Conservation (phyloP, 140 eudicot genomes). For the Cichorium intybus region DNA sequence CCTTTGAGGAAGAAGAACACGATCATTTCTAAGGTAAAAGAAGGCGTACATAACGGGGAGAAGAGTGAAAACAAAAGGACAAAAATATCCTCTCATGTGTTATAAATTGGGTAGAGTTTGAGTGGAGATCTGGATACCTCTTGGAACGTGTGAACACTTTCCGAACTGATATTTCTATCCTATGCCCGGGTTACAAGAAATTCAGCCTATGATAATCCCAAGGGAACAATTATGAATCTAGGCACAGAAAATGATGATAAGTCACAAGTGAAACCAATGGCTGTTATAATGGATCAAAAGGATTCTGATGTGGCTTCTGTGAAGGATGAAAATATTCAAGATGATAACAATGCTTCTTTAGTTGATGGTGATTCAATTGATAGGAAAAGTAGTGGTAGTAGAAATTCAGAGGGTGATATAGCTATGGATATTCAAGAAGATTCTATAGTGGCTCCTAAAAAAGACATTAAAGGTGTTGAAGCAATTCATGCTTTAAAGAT, state of each 20-base stretch:
- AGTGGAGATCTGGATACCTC: too few species aligned
- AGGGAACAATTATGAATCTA: too few species aligned
- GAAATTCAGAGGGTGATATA: slow-evolving; percentile 34
- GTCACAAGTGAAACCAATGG: slow-evolving; percentile 37
- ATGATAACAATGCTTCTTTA: slow-evolving; percentile 23
- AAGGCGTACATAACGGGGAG: too few species aligned
- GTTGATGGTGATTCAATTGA: slow-evolving; percentile 45
- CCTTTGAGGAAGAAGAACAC: too few species aligned
- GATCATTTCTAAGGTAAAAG: too few species aligned
- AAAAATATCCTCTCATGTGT: too few species aligned
- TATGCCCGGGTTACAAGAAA: too few species aligned
- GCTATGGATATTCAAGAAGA: slow-evolving; percentile 48
- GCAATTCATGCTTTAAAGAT: slow-evolving; percentile 67
- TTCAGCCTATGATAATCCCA: too few species aligned
- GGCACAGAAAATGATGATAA: slow-evolving; percentile 41
- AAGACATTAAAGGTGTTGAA: slow-evolving; percentile 74
- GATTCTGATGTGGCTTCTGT: slow-evolving; percentile 17
- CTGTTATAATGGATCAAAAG: slow-evolving; percentile 20
- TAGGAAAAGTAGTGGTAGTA: slow-evolving; percentile 40
- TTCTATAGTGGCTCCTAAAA: slow-evolving; percentile 44
- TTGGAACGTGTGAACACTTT: too few species aligned
- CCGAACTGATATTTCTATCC: too few species aligned
- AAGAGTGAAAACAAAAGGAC: too few species aligned
- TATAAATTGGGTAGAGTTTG: too few species aligned
- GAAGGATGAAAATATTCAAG: slow-evolving; percentile 44